Conservation (phyloP, 1,284 basidiomycete species). For the Tilletia indica region DNA sequence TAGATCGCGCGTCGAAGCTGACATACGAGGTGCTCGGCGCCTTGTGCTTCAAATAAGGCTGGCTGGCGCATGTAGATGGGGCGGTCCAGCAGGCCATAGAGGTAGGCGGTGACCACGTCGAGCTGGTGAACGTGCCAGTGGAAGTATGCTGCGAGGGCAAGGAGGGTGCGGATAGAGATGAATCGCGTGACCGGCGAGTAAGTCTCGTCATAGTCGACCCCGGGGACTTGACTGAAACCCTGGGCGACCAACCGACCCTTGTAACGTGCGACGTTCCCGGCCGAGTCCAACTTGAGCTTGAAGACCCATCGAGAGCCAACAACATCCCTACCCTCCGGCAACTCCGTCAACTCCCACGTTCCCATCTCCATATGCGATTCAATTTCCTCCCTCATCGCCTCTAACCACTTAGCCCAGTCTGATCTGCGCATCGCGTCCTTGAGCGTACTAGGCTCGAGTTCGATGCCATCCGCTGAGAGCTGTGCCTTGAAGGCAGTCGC, state of each 20-base stretch:
- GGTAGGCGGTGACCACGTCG: constrained; percentile 12
- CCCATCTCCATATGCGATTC: neutral
- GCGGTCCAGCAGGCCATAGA: constrained; percentile 1
- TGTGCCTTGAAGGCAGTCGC: neutral
- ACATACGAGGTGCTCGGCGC: neutral
- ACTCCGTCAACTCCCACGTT: neutral
- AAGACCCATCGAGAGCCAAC: constrained; percentile 13
- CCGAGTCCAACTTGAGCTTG: constrained; percentile 13
- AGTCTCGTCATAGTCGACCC: constrained; percentile 13
- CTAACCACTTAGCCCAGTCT: constrained; percentile 12
- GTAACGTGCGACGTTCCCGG: constrained; percentile 1
- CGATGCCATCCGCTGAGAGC: constrained; percentile 8
- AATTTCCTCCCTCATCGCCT: constrained; percentile 9
- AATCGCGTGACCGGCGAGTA: constrained; percentile 14
- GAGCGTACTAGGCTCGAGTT: constrained; percentile 1
- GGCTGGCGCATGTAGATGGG: constrained; percentile 13
- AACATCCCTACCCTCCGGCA: neutral
- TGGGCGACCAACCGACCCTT: constrained; percentile 12
- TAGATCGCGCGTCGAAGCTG: neutral
- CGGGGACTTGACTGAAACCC: constrained; percentile 13
- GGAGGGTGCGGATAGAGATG: constrained; percentile 9
- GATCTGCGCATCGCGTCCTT: neutral
- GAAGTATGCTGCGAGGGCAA: constrained; percentile 5
- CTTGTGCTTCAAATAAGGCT: neutral
- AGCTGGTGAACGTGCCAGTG: constrained; percentile 16